Evolutionary conservation across 2,329 filamentous ascomycete genomes (phyloP).

Genomic region (Daldinia eschscholtzii): DNA sequence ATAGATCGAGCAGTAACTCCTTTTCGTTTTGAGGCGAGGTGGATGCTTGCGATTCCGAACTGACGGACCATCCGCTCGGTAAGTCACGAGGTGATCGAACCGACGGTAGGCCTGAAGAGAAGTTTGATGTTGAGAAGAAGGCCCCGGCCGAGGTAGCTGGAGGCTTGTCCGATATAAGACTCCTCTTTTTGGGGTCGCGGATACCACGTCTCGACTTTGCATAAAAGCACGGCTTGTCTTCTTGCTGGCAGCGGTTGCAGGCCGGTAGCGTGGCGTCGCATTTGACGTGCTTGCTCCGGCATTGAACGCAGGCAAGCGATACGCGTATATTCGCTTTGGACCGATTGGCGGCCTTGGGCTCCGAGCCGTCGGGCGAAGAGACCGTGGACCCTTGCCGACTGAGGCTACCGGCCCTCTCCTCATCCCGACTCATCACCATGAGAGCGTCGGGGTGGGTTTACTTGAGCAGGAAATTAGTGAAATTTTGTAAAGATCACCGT

Average conservation of each 20-base stretch:
- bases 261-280: conserved; percentile 60
- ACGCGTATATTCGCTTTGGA: conserved; percentile 57
- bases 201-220: conserved; percentile 62
- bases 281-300: conserved; percentile 63
- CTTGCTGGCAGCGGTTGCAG: conserved; percentile 58
- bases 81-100: conserved; percentile 43
- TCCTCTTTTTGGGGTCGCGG: conserved; percentile 53
- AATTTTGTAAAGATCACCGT: conserved; percentile 18
- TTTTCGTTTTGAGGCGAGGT: conserved; percentile 45
- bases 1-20: conserved; percentile 37
- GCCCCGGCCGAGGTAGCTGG: conserved; percentile 40
- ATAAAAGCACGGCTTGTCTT: conserved; percentile 61
- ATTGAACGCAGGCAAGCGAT: conserved; percentile 62
- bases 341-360: conserved; percentile 44
- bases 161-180: conserved; percentile 51
- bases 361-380: conserved; percentile 46
- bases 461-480: conserved; percentile 18
- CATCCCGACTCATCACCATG: conserved; percentile 44
- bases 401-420: conserved; percentile 36
- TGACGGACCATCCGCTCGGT: conserved; percentile 45
- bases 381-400: conserved; percentile 43
- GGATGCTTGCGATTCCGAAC: conserved; percentile 40
- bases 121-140: conserved; percentile 43
- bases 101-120: conserved; percentile 37
- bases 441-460: conserved; percentile 15